A percentile compares a stretch with the other conserved stretches of the same genome.
phyloP scores from a whole-genome alignment of 2,329 filamentous ascomycete species.

The Nectriaceae sp. region DNA sequence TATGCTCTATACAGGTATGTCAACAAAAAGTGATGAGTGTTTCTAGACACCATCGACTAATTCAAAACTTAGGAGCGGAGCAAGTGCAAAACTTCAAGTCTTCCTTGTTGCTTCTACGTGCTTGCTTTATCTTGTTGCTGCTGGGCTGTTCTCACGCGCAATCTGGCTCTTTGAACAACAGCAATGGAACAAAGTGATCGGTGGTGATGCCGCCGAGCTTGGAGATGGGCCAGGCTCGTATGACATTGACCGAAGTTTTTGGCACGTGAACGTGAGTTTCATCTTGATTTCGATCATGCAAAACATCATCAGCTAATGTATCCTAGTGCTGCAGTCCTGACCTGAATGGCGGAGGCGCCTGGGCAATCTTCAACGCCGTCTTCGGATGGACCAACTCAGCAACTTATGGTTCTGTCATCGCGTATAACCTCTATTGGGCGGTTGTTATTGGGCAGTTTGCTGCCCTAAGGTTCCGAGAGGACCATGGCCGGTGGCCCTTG shows the following conservation, averaged over 20 bases:
- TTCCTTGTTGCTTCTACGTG: constrained; percentile 84
- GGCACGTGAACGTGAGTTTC: constrained; percentile 74
- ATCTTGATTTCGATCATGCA: neutral
- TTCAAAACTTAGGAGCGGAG: constrained; percentile 39
- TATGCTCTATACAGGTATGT: constrained; percentile 75
- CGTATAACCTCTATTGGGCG: constrained; percentile 88
- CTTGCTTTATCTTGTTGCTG: constrained; percentile 81
- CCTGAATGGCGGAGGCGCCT: constrained; percentile 72
- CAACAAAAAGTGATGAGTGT: neutral
- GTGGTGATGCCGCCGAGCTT: constrained; percentile 55
- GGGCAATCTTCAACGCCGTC: constrained; percentile 85
- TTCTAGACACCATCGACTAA: constrained; percentile 4
- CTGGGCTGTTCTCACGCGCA: constrained; percentile 76
- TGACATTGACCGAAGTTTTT: constrained; percentile 75
- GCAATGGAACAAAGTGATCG: constrained; percentile 66
- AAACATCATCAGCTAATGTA: constrained; percentile 1
- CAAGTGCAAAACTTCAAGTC: constrained; percentile 55
- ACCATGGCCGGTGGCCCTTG: constrained; percentile 51
- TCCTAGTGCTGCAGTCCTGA: constrained; percentile 75
- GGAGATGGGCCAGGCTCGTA: constrained; percentile 72
- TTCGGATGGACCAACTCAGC: constrained; percentile 88
- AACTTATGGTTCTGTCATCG: constrained; percentile 82
- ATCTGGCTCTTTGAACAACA: constrained; percentile 77
- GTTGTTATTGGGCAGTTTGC: constrained; percentile 71
- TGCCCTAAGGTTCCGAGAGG: constrained; percentile 67